phyloP scores from a whole-genome alignment of 345 rosid genomes.

The Pugionium dolabratum region DNA sequence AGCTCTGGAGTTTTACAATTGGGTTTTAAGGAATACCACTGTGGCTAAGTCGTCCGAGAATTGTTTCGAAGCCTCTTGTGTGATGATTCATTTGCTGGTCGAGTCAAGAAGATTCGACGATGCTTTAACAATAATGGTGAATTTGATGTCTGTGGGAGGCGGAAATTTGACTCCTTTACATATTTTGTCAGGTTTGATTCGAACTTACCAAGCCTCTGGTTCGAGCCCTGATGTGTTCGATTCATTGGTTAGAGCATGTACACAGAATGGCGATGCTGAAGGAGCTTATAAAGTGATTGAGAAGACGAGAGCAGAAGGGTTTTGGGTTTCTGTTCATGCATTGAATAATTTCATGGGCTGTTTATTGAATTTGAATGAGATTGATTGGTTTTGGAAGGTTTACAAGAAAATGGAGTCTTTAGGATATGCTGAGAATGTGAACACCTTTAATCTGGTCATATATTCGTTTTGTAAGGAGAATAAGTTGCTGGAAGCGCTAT shows the following conservation, averaged over 20 bases:
- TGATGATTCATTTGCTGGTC: slow-evolving; percentile 57
- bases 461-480: slow-evolving; percentile 60
- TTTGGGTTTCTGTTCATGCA: slow-evolving; percentile 54
- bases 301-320: slow-evolving; percentile 45
- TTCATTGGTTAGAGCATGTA: slow-evolving; percentile 66
- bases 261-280: slow-evolving; percentile 45
- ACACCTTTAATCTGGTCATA: slow-evolving; percentile 62
- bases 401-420: slow-evolving; percentile 52
- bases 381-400: slow-evolving; percentile 54
- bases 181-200: slow-evolving; percentile 52
- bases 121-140: slow-evolving; percentile 47
- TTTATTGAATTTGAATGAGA: slow-evolving; percentile 58
- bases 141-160: slow-evolving; percentile 46
- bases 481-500: slow-evolving; percentile 50
- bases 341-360: slow-evolving; percentile 69
- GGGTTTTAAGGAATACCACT: slow-evolving; percentile 37
- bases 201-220: slow-evolving; percentile 42
- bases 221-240: slow-evolving; percentile 59
- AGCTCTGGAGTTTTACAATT: slow-evolving; percentile 60
- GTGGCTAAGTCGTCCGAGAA: slow-evolving; percentile 32
- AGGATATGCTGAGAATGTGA: slow-evolving; percentile 59
- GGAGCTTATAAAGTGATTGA: slow-evolving; percentile 58
- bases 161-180: slow-evolving; percentile 45
- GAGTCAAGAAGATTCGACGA: slow-evolving; percentile 51
- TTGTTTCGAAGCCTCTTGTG: slow-evolving; percentile 49